Percentiles rank a stretch among this genome's conserved stretches.
These are phyloP conservation scores for Sophora flavescens DNA, from an alignment of 306 rosid species.

Conservation along the genomic window DNA sequence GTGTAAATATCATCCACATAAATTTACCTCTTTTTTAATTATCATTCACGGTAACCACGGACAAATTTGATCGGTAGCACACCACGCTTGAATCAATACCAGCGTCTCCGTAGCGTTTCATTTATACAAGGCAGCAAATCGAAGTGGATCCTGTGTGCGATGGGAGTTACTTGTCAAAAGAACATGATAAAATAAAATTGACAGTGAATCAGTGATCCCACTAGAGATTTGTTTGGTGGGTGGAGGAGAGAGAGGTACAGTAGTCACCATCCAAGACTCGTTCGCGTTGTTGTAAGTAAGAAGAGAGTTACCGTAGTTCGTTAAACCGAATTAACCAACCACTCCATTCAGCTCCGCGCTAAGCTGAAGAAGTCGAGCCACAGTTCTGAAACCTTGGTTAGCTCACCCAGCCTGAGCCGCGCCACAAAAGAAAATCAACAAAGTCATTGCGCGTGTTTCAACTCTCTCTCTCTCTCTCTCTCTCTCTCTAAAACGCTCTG, in stretches of 20 bases:
- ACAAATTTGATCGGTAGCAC: too few species aligned
- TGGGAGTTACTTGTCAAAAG: too few species aligned
- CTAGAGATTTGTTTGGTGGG: not conserved
- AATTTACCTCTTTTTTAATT: too few species aligned
- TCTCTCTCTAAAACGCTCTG: not conserved
- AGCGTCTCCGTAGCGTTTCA: too few species aligned
- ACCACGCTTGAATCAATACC: too few species aligned
- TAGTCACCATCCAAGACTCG: constrained; percentile 9
- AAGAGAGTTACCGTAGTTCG: constrained; percentile 12
- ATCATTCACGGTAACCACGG: too few species aligned
- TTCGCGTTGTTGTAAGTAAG: not conserved
- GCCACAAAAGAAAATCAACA: constrained; percentile 35
- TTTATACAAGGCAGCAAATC: too few species aligned
- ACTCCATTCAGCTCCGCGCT: constrained; percentile 4
- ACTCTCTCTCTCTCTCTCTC: constrained; percentile 6
- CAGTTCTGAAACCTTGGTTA: constrained; percentile 52
- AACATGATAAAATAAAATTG: too few species aligned
- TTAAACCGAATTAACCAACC: constrained; percentile 48
- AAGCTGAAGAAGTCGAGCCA: constrained; percentile 24
- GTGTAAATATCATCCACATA: too few species aligned
- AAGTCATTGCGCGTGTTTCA: constrained; percentile 40
- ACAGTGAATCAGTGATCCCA: not conserved
- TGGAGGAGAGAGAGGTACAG: not conserved
- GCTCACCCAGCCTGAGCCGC: constrained; percentile 50
- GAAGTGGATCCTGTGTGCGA: too few species aligned